phyloP scores from a whole-genome alignment of 345 rosid genomes.

The Erysimum cheiranthoides region DNA sequence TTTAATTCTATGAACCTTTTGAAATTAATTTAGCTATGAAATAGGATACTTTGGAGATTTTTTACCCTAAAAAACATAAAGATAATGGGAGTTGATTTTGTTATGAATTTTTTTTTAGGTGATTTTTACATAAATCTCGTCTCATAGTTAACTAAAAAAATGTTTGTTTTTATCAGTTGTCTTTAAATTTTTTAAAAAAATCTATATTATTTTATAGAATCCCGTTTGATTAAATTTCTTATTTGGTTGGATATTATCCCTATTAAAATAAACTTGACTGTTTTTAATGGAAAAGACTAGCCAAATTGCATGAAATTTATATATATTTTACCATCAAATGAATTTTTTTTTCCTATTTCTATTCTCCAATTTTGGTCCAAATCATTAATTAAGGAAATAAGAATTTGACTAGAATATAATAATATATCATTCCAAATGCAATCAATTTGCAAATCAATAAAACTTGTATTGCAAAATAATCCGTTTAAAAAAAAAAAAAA shows the following conservation, averaged over 20 bases:
- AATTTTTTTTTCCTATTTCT: conserved; percentile 8
- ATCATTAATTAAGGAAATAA: conserved; percentile 28
- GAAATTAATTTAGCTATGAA: background rate
- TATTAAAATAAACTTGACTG: background rate
- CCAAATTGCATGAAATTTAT: conserved; percentile 10
- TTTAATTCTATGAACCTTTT: background rate
- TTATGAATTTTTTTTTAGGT: background rate
- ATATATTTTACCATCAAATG: conserved; percentile 2
- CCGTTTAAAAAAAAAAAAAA: background rate
- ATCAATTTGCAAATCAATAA: background rate
- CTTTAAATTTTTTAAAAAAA: background rate
- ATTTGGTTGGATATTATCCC: background rate
- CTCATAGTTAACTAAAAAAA: background rate
- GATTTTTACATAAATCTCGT: background rate
- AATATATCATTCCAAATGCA: conserved; percentile 10
- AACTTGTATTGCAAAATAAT: background rate
- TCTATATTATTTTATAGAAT: background rate
- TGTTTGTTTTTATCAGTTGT: background rate
- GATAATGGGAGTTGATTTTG: background rate
- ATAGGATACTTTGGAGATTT: background rate
- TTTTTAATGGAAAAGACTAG: conserved; percentile 13
- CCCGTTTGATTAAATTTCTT: background rate
- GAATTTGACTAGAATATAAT: background rate
- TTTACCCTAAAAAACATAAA: background rate
- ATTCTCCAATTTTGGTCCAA: conserved; percentile 4